Percentiles rank a stretch among this genome's conserved stretches.
Conservation (phyloP, 2,329 filamentous ascomycete genomes). For the Aspergillus thermomutatus region DNA sequence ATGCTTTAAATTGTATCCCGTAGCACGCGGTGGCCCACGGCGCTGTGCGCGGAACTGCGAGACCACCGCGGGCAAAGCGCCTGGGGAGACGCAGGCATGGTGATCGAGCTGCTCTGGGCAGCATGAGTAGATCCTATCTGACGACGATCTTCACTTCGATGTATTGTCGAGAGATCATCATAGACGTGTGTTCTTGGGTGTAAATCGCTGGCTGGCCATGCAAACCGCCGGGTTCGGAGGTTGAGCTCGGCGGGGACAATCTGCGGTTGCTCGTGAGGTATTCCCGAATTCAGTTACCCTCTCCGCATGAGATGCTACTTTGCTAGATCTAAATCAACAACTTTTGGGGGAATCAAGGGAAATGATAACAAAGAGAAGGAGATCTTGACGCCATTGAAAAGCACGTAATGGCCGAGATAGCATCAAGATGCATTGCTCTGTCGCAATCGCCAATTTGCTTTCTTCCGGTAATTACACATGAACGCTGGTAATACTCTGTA, state of each 20-base stretch:
- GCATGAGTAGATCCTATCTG: constrained; percentile 24
- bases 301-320: not conserved
- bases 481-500: not conserved
- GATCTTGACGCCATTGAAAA: not conserved
- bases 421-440: constrained; percentile 13
- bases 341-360: not conserved
- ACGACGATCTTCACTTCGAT: constrained; percentile 1
- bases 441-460: constrained; percentile 22
- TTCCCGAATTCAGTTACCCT: not conserved
- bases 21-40: constrained; percentile 20
- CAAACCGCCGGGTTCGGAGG: constrained; percentile 35
- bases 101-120: constrained; percentile 36
- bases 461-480: constrained; percentile 1
- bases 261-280: not conserved
- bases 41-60: constrained; percentile 21
- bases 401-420: constrained; percentile 1
- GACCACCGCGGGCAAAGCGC: constrained; percentile 24
- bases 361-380: not conserved
- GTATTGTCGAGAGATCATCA: not conserved
- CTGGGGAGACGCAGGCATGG: constrained; percentile 31
- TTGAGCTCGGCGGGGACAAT: constrained; percentile 15
- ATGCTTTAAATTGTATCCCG: constrained; percentile 26
- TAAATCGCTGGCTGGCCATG: constrained; percentile 21
- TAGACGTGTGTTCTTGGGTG: constrained; percentile 11
- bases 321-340: not conserved